These are phyloP conservation scores for Arthrinium phaeospermum DNA, from an alignment of 2,329 filamentous ascomycete genomes.

Conservation along the genomic window DNA sequence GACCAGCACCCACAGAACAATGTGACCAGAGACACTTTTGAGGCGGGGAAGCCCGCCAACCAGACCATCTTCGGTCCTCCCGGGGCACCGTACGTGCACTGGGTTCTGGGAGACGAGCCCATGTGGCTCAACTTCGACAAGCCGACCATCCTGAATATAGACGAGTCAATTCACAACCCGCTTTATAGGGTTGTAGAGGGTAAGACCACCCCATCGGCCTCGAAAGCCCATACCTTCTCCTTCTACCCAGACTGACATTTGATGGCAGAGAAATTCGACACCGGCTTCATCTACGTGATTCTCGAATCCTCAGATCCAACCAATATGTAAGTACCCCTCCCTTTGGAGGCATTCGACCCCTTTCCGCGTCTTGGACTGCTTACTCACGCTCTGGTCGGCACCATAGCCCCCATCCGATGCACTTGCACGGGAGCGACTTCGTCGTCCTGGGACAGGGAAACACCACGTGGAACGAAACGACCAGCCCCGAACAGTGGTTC, in stretches of 20 bases:
- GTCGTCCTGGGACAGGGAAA: constrained; percentile 31
- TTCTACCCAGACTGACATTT: neutral
- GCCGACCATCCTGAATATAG: constrained; percentile 30
- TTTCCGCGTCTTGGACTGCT: neutral
- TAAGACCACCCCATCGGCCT: constrained; percentile 13
- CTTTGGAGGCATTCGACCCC: neutral
- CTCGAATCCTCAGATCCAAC: constrained; percentile 23
- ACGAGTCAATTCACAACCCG: constrained; percentile 26
- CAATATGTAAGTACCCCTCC: constrained; percentile 27
- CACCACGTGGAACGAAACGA: constrained; percentile 24
- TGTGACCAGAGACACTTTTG: constrained; percentile 29
- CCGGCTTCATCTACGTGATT: constrained; percentile 30
- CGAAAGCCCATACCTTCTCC: neutral
- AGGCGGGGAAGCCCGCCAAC: constrained; percentile 25
- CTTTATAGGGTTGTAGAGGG: constrained; percentile 29
- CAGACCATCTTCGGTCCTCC: constrained; percentile 35
- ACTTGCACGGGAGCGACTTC: constrained; percentile 41
- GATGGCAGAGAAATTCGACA: constrained; percentile 25
- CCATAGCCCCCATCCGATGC: constrained; percentile 37
- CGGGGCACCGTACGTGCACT: constrained; percentile 33
- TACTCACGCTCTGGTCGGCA: constrained; percentile 3
- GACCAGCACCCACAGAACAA: constrained; percentile 31
- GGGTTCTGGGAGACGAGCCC: constrained; percentile 27
- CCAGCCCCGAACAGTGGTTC: constrained; percentile 35
- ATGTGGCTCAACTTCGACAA: constrained; percentile 30